Evolutionary conservation across 2,329 filamentous ascomycete genomes (phyloP).

Genomic region (Penicillium sp.): DNA sequence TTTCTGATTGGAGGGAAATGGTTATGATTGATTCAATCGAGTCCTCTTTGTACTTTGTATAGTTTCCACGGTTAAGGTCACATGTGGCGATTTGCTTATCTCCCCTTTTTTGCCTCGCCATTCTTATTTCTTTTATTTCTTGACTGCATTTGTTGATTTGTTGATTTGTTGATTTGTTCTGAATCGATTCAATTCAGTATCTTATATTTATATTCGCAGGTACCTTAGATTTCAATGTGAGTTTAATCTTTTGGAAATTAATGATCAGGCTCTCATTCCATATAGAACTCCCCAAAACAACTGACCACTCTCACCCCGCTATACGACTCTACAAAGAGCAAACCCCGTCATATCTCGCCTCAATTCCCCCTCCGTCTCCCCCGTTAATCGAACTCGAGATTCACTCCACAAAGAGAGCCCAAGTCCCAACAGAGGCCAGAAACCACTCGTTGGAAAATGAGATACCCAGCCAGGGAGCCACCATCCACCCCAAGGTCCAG

Average conservation of each 20-base stretch:
- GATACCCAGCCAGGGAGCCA: slow-evolving; percentile 25
- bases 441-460: slow-evolving; percentile 34
- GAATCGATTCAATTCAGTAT: background rate
- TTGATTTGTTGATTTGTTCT: background rate
- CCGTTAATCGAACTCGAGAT: background rate
- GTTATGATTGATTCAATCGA: background rate
- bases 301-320: background rate
- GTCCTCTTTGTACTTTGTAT: background rate
- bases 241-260: background rate
- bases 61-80: background rate
- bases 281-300: background rate
- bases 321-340: background rate
- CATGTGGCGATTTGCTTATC: background rate
- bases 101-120: background rate
- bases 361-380: background rate
- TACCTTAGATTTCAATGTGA: background rate
- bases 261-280: background rate
- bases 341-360: background rate
- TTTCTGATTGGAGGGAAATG: background rate
- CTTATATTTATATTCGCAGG: background rate
- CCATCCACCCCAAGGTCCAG: slow-evolving; percentile 27
- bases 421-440: slow-evolving; percentile 5
- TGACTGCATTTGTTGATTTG: too few species aligned
- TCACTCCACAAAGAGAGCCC: slow-evolving; percentile 2
- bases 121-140: background rate